phyloP scores from a whole-genome alignment of 1,284 basidiomycete species.

The Agroathelia rolfsii region DNA sequence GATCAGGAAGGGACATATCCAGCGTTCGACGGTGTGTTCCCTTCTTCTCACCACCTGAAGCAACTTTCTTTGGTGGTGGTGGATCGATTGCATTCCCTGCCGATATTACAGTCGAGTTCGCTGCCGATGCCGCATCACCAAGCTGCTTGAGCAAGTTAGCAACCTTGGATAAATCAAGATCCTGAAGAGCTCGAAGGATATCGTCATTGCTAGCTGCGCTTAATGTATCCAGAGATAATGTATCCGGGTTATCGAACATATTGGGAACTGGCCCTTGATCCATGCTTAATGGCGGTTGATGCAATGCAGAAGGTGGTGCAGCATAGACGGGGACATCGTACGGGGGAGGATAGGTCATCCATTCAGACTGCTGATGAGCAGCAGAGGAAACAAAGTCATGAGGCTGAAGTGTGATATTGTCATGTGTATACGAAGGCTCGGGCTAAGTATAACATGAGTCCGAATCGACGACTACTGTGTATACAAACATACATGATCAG shows the following conservation, averaged over 20 bases:
- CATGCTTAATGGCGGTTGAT: constrained; percentile 22
- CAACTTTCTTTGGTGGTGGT: constrained; percentile 9
- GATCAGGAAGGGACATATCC: constrained; percentile 22
- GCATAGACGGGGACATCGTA: constrained; percentile 22
- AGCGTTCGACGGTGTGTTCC: constrained; percentile 23
- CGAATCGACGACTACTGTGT: too few relatives aligned
- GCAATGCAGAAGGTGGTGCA: constrained; percentile 18
- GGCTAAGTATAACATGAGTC: too few relatives aligned
- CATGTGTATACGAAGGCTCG: constrained; percentile 15
- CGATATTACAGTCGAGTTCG: constrained; percentile 25
- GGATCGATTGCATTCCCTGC: constrained; percentile 14
- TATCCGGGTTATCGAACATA: constrained; percentile 3
- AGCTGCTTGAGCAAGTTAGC: constrained; percentile 53
- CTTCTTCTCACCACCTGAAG: constrained; percentile 20
- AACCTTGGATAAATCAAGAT: constrained; percentile 61
- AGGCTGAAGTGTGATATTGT: constrained; percentile 12
- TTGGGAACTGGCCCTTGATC: not conserved
- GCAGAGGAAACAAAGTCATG: constrained; percentile 18
- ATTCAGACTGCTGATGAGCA: constrained; percentile 15
- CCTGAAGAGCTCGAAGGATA: constrained; percentile 57
- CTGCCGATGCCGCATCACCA: constrained; percentile 41
- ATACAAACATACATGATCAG: too few relatives aligned
- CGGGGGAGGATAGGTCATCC: constrained; percentile 19
- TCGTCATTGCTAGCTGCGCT: too few relatives aligned
- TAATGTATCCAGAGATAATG: constrained; percentile 8